Conservation (phyloP, 352 stramenopile genomes). For the Pilasporangium apinafurcum region DNA sequence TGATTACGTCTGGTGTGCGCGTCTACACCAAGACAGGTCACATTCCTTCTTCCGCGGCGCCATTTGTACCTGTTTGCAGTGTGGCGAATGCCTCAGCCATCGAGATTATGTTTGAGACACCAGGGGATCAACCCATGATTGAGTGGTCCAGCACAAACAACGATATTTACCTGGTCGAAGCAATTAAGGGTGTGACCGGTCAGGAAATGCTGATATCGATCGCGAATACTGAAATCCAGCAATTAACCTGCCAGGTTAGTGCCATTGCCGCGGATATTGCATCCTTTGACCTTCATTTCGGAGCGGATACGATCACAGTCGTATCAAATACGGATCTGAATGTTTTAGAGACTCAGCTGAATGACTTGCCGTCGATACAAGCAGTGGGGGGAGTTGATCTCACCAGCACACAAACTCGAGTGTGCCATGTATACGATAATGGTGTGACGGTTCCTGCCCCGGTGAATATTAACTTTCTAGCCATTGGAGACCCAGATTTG, state of each 20-base stretch:
- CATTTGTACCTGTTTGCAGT: conserved; percentile 57
- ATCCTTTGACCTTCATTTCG: conserved; percentile 54
- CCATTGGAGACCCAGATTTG: conserved; percentile 34
- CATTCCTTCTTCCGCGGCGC: conserved; percentile 9
- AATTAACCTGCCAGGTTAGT: conserved; percentile 43
- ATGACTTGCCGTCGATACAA: conserved; percentile 28
- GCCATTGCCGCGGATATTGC: conserved; percentile 12
- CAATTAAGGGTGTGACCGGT: conserved; percentile 34
- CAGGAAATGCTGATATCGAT: conserved; percentile 30
- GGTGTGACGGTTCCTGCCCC: conserved; percentile 10
- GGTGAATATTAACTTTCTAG: conserved; percentile 39
- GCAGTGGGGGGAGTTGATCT: conserved; percentile 45
- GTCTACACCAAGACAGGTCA: conserved; percentile 29
- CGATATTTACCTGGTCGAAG: conserved; percentile 56
- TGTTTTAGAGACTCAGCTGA: conserved; percentile 43
- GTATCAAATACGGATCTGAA: conserved; percentile 20
- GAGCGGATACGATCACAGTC: conserved; percentile 21
- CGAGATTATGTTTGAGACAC: conserved; percentile 61
- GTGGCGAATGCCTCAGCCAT: conserved; percentile 25
- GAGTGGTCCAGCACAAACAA: conserved; percentile 46
- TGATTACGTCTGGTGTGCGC: conserved; percentile 33
- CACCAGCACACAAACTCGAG: conserved; percentile 16
- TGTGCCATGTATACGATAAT: conserved; percentile 39
- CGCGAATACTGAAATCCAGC: conserved; percentile 53
- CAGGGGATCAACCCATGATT: conserved; percentile 37